A percentile compares a stretch with the other conserved stretches of the same genome.
Conservation (phyloP, 2,329 filamentous ascomycete species). For the Gnomoniopsis smithogilvyi region DNA sequence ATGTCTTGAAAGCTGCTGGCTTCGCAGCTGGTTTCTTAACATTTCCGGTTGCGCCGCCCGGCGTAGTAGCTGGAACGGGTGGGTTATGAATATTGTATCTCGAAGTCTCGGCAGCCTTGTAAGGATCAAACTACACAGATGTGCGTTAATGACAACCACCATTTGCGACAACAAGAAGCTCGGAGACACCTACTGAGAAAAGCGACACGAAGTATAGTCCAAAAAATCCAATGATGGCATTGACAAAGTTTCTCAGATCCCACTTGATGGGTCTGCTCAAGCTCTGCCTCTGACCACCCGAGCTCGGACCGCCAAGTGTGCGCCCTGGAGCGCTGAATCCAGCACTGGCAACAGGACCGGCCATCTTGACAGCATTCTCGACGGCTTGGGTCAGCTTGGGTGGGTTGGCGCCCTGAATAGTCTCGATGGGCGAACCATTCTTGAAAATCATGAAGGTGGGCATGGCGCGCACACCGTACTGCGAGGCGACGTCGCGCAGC, state of each 20-base stretch:
- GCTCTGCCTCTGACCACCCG: conserved; percentile 22
- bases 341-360: conserved; percentile 37
- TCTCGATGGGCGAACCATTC: conserved; percentile 68
- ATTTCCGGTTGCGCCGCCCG: neutral
- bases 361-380: conserved; percentile 62
- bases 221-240: conserved; percentile 51
- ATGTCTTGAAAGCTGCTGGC: conserved; percentile 42
- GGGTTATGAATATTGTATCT: conserved; percentile 53
- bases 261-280: conserved; percentile 24
- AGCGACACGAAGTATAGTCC: conserved; percentile 60
- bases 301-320: conserved; percentile 47
- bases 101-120: conserved; percentile 58
- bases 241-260: conserved; percentile 43
- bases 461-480: conserved; percentile 81
- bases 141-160: conserved; percentile 9
- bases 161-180: neutral
- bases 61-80: conserved; percentile 21
- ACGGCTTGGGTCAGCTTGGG: conserved; percentile 73
- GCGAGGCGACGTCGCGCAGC: conserved; percentile 72
- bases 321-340: conserved; percentile 54
- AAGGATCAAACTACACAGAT: conserved; percentile 52
- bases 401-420: conserved; percentile 78
- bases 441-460: conserved; percentile 94
- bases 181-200: conserved; percentile 48
- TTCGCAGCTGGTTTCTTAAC: conserved; percentile 29